Base-by-base conservation (phyloP, 2,329 filamentous ascomycete genomes). In the Colletotrichum camelliae region DNA sequence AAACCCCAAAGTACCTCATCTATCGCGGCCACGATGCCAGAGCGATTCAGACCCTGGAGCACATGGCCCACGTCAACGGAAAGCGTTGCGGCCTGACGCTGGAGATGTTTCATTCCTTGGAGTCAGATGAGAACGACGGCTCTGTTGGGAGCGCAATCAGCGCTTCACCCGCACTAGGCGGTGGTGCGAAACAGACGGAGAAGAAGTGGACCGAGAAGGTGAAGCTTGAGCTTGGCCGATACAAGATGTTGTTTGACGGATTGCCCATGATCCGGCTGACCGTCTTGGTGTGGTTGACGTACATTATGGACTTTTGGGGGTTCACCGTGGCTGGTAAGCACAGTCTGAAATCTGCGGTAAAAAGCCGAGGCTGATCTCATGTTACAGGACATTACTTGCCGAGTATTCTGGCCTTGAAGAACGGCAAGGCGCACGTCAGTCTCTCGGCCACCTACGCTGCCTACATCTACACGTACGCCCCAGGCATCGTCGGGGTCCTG, bases 1-100 rank as follows among this genome's bases (percentile, higher is more conserved):
- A 92, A 78, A 89, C 88, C 0, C 90, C 90, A 2, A 92, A 92
- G 76, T 92, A 86, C 74, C 84, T 91, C 15, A 89, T 92, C 85
- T 88, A 88, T 24, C 88, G 89, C 77, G 90, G 89, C 0, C 83
- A 82, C 18, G 88, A 92, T 73, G 85, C 85, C 12, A 86, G 91
- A 66, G 90, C 90, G 1, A 87, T 92, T 24, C 78, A 84, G 1
- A 84, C 91, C 4, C 86, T 92, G 3, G 88, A 91, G 70, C 87
- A 90, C 79, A 88, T 92, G 31, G 90, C 90, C 0, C 84, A 86
- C 18, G 84, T 88, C 10, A 92, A 92, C 77, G 85, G 86, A 2
- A 67, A 39, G 3, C 27, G 48, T 27, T 76, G 74, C 58, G 27
- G 57, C 3, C 74, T 76, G 24, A 73, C 69, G 4, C 33, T 76